Conservation (phyloP, 805 yeast species). For the Starmerella vitae region DNA sequence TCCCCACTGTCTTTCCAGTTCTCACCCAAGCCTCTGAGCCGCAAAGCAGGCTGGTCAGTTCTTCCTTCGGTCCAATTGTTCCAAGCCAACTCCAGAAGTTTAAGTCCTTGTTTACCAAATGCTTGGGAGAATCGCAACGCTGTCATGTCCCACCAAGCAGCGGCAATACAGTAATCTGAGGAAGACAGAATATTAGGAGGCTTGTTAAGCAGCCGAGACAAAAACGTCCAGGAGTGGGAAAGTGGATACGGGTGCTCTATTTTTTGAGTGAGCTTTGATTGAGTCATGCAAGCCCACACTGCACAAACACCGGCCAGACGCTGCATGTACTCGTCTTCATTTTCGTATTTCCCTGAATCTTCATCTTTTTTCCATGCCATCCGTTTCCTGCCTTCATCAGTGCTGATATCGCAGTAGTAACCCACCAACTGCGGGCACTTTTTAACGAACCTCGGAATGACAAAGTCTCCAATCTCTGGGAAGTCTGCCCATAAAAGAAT, state of each 20-base stretch:
- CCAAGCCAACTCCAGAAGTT: constrained; percentile 40
- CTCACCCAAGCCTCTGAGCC: constrained; percentile 64
- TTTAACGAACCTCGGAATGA: constrained; percentile 73
- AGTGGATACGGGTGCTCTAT: constrained; percentile 43
- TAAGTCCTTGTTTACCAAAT: constrained; percentile 59
- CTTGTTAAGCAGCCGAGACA: constrained; percentile 59
- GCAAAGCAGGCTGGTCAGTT: constrained; percentile 60
- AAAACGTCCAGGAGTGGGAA: constrained; percentile 49
- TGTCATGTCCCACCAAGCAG: constrained; percentile 88
- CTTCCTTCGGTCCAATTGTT: constrained; percentile 42
- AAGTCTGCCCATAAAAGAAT: constrained; percentile 38
- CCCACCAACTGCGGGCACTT: constrained; percentile 87
- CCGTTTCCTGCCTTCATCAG: constrained; percentile 63
- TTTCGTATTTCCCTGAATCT: constrained; percentile 29
- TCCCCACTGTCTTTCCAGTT: constrained; percentile 47
- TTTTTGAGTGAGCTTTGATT: constrained; percentile 28
- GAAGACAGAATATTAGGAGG: constrained; percentile 40
- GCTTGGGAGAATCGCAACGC: constrained; percentile 41
- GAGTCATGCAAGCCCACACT: constrained; percentile 62
- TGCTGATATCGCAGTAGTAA: constrained; percentile 55
- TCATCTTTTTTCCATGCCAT: constrained; percentile 77
- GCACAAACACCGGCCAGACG: constrained; percentile 77
- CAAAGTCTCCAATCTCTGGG: constrained; percentile 40
- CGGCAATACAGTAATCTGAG: constrained; percentile 55
- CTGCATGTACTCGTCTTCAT: constrained; percentile 62